phyloP scores from a whole-genome alignment of 2,329 filamentous ascomycete genomes.

The Tolypocladium endophyticum region DNA sequence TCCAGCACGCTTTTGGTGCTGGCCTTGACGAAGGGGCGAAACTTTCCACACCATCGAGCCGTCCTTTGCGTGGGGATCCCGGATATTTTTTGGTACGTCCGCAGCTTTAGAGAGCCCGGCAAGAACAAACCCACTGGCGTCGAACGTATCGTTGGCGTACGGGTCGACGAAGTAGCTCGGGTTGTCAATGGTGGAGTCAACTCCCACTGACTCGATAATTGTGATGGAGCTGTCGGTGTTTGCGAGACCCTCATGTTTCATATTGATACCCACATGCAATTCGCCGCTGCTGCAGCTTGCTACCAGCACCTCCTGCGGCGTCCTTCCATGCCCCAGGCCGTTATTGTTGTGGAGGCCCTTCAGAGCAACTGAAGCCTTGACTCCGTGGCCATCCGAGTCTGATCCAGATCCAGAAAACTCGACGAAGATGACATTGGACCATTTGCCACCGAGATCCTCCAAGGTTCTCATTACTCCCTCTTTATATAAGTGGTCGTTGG shows the following conservation, averaged over 20 bases:
- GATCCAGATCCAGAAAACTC: constrained; percentile 17
- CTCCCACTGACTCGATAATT: constrained; percentile 28
- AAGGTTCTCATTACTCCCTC: constrained; percentile 33
- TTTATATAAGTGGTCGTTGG: constrained; percentile 47
- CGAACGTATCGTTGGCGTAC: constrained; percentile 28
- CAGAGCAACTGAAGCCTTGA: constrained; percentile 33
- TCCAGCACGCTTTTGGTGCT: neutral
- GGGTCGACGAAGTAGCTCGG: constrained; percentile 47
- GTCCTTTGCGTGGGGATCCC: constrained; percentile 26
- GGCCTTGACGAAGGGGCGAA: neutral
- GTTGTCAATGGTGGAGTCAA: constrained; percentile 43
- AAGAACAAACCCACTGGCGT: constrained; percentile 43
- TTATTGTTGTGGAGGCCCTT: constrained; percentile 41
- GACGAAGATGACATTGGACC: constrained; percentile 39
- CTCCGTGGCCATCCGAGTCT: constrained; percentile 15
- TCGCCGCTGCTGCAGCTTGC: constrained; percentile 31
- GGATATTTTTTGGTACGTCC: constrained; percentile 21
- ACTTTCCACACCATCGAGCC: constrained; percentile 35
- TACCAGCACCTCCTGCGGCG: constrained; percentile 29
- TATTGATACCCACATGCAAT: constrained; percentile 30
- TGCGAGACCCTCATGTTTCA: neutral
- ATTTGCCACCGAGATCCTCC: constrained; percentile 34
- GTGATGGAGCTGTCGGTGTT: constrained; percentile 8
- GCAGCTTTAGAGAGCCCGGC: constrained; percentile 32
- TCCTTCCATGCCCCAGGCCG: constrained; percentile 39